phyloP scores from a whole-genome alignment of 495 filamentous ascomycete species.

The Penicillium herquei region DNA sequence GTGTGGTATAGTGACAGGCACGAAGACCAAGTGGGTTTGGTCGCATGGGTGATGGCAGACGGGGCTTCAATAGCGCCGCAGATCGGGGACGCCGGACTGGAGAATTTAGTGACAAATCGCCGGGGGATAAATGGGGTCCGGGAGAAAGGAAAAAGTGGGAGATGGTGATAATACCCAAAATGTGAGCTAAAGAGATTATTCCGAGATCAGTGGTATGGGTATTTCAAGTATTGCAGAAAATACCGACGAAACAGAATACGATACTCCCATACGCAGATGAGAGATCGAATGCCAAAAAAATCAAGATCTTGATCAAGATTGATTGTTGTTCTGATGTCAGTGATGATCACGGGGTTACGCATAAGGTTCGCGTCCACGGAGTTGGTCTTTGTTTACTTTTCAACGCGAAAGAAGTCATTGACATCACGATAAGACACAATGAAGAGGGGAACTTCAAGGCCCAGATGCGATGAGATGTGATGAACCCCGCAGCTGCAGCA shows the following conservation, averaged over 20 bases:
- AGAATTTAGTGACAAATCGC: slow-evolving; percentile 16
- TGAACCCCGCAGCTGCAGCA: slow-evolving; percentile 28
- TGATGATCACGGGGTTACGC: slow-evolving; percentile 25
- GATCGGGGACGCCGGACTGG: slow-evolving; percentile 22
- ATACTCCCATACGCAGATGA: background rate
- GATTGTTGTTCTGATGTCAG: slow-evolving; percentile 6
- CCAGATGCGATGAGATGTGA: slow-evolving; percentile 23
- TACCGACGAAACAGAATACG: background rate
- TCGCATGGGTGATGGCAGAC: slow-evolving; percentile 15
- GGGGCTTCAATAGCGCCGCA: slow-evolving; percentile 28
- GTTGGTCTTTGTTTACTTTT: slow-evolving; percentile 25
- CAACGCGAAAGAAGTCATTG: slow-evolving; percentile 9
- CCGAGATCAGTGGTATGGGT: slow-evolving; percentile 14
- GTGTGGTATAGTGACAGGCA: slow-evolving; percentile 23
- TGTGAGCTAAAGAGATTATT: background rate
- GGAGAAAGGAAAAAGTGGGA: background rate
- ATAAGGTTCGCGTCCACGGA: slow-evolving; percentile 20
- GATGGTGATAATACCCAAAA: background rate
- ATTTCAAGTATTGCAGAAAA: slow-evolving; percentile 18
- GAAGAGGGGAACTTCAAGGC: slow-evolving; percentile 2
- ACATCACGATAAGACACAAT: slow-evolving; percentile 19
- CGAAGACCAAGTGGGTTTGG: slow-evolving; percentile 18
- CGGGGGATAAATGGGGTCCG: slow-evolving; percentile 3
- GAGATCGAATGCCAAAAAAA: background rate
- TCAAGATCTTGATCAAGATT: background rate